Evolutionary conservation across 2,329 filamentous ascomycete species (phyloP).

Genomic region (Sporothrix phasma): DNA sequence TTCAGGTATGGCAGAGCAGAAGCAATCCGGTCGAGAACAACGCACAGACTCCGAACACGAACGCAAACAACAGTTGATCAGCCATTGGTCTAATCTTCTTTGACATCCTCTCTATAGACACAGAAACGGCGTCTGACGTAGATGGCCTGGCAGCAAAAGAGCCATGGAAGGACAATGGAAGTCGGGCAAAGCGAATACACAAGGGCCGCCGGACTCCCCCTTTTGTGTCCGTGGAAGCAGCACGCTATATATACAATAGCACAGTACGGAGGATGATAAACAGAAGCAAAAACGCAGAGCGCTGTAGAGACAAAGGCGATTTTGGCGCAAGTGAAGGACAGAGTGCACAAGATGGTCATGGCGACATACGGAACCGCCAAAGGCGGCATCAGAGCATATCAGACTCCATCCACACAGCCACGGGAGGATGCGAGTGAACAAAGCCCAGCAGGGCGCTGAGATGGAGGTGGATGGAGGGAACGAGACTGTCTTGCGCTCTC

Average conservation of each 20-base stretch:
- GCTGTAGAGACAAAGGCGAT: too few relatives aligned
- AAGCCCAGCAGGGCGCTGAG: not conserved
- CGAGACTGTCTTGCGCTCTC: not conserved
- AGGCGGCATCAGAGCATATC: not conserved
- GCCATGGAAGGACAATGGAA: not conserved
- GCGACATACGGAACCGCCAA: not conserved
- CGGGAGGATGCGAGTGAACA: not conserved
- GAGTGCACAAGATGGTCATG: not conserved
- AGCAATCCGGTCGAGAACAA: not conserved
- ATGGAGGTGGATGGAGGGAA: not conserved
- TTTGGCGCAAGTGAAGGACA: not conserved
- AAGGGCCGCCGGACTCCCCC: constrained; percentile 1
- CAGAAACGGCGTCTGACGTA: too few relatives aligned
- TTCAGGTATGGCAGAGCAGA: not conserved
- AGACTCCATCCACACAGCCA: not conserved
- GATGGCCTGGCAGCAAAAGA: not conserved
- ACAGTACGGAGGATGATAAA: not conserved
- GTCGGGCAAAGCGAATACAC: not conserved
- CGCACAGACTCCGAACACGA: not conserved
- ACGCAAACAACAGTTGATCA: not conserved
- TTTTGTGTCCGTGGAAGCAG: not conserved
- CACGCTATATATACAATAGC: not conserved
- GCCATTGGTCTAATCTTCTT: not conserved
- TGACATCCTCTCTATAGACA: not conserved
- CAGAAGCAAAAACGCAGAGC: not conserved